phyloP scores from a whole-genome alignment of 768 basidiomycete species.

The Mycena maculata region DNA sequence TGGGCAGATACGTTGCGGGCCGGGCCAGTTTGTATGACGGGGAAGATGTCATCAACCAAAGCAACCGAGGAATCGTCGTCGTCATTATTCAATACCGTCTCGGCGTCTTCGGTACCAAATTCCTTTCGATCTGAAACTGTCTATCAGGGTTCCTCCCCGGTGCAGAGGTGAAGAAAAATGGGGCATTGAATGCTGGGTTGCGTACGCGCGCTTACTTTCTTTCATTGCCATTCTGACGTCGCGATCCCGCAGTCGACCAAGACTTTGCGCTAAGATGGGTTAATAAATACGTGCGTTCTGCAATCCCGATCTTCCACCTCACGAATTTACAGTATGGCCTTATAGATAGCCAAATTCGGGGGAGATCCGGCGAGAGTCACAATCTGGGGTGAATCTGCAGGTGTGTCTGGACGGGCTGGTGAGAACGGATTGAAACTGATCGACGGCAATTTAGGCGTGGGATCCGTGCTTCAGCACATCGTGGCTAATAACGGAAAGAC shows the following conservation, averaged over 20 bases:
- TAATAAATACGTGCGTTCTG: background rate
- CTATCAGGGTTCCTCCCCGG: constrained; percentile 22
- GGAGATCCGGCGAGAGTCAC: too few species aligned
- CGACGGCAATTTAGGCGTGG: background rate
- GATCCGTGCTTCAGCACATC: constrained; percentile 1
- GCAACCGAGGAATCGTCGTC: constrained; percentile 8
- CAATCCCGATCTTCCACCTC: background rate
- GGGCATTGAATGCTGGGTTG: constrained; percentile 24
- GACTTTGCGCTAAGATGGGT: constrained; percentile 6
- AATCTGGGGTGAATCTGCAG: too few species aligned
- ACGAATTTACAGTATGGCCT: background rate
- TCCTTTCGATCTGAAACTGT: background rate
- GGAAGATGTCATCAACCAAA: constrained; percentile 1
- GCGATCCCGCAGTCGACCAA: constrained; percentile 10
- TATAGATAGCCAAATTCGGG: too few species aligned
- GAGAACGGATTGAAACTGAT: background rate
- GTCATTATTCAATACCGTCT: background rate
- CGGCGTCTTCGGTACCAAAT: background rate
- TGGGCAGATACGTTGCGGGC: constrained; percentile 21
- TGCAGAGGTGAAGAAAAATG: constrained; percentile 14
- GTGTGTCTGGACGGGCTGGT: too few species aligned
- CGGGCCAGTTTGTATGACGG: background rate
- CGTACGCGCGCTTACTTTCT: background rate
- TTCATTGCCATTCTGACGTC: background rate
- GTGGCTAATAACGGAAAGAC: constrained; percentile 1